Evolutionary conservation across 192 early-diverging fungal species (phyloP).

Genomic region (Coemansia sp.): DNA sequence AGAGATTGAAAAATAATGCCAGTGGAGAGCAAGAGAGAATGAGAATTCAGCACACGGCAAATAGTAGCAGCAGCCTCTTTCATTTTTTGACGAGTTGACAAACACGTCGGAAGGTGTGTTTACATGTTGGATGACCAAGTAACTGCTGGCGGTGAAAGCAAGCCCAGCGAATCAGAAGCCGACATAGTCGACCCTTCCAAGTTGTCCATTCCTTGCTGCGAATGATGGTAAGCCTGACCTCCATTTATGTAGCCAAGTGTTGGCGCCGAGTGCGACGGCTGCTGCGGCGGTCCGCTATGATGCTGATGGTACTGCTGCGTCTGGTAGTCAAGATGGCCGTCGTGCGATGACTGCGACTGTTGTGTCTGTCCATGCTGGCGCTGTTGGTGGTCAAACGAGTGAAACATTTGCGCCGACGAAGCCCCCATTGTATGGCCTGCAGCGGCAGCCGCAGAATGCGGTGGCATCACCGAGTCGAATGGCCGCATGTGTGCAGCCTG

Average conservation of each 20-base stretch:
- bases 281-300: constrained; percentile 19
- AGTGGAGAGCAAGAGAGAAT: constrained; percentile 2
- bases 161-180: constrained; percentile 39
- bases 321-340: constrained; percentile 32
- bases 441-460: constrained; percentile 19
- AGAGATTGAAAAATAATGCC: constrained; percentile 26
- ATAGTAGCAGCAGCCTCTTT: background rate
- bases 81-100: background rate
- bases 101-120: constrained; percentile 1
- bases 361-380: constrained; percentile 7
- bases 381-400: constrained; percentile 43
- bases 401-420: constrained; percentile 37
- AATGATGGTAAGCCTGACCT: constrained; percentile 47
- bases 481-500: constrained; percentile 41
- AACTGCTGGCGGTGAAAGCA: constrained; percentile 52
- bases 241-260: constrained; percentile 37
- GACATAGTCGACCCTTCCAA: constrained; percentile 35
- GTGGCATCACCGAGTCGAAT: constrained; percentile 41
- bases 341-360: constrained; percentile 24
- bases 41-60: background rate
- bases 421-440: constrained; percentile 29
- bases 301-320: constrained; percentile 35
- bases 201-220: constrained; percentile 44
- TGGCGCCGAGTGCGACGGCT: constrained; percentile 20
- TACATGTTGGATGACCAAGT: constrained; percentile 53